Evolutionary conservation across 225 moss, liverwort and hornwort genomes (phyloP), one percentile per base, ranked within the genome.

Genomic region (Sphagnum tenellum): DNA sequence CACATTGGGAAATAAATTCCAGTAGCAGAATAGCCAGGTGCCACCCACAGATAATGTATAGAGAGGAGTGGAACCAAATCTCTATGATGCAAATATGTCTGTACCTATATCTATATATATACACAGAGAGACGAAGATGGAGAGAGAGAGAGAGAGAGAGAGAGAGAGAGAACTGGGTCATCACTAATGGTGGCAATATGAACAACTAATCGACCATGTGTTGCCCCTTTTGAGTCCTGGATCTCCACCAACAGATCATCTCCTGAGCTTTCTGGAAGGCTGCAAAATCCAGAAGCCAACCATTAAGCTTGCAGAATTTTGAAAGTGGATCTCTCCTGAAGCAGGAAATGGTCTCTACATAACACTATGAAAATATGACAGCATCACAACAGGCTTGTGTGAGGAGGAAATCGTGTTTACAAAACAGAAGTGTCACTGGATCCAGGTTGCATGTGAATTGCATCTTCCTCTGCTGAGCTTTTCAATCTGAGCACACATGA

Each of bases 211-310:
- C 87, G 86, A 64, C 98, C 98, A 74, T 90, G 90, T 9, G 72
- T 65, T 67, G 73, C 79, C 12, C 92, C 96, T 50, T 83, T 85
- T 2, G 71, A 4, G 69, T 96, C 92, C 75, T 85, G 86, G 12
- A 96, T 64, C 55, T 90, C 92, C 70, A 92, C 69, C 67, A 92
- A 55, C 63, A 96, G 81, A 57, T 96, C 88, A 61, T 96, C 96
- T 50, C 81, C 82, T 64, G 83, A 70, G 44, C 81, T 87, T 70
- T 96, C 96, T 73, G 82, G 86, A 47, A 87, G 64, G 68, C 95
- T 96, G 83, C 60, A 74, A 7, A 76, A 56, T 13, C 49, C 63
- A 77, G 56, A 29, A 29, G 29, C 1, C 29, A 29, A 29, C 29
- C 29, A 29, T 29, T 29, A 29, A 29, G 29, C 29, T 29, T 29